Conservation (phyloP, 139 green algal genomes). For the Prasinococcaceae sp. region DNA sequence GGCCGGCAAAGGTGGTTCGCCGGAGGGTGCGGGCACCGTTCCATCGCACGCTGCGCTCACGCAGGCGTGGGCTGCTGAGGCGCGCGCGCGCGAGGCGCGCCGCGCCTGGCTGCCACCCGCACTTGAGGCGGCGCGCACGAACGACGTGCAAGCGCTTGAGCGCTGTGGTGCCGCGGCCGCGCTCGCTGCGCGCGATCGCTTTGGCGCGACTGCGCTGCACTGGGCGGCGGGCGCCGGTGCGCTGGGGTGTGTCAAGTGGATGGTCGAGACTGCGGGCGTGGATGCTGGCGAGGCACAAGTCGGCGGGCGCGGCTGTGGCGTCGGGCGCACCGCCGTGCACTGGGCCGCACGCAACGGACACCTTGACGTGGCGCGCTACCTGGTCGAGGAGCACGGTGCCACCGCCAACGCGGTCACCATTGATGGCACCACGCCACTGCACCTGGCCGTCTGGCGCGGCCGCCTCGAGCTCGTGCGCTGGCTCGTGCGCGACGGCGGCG, state of each 20-base stretch:
- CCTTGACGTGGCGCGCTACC: background rate
- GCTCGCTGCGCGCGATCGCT: slow-evolving; percentile 5
- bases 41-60: too few species aligned
- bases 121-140: slow-evolving; percentile 6
- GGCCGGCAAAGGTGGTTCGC: too few species aligned
- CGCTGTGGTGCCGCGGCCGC: background rate
- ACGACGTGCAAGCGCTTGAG: slow-evolving; percentile 6
- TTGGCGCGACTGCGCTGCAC: slow-evolving; percentile 15
- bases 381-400: background rate
- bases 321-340: slow-evolving; percentile 19
- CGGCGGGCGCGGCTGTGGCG: too few species aligned
- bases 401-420: background rate
- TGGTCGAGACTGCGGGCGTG: slow-evolving; percentile 11
- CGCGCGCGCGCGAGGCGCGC: too few species aligned
- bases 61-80: too few species aligned
- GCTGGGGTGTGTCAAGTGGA: slow-evolving; percentile 6
- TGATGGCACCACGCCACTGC: slow-evolving; percentile 4
- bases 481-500: background rate
- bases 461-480: slow-evolving; percentile 8
- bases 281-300: background rate
- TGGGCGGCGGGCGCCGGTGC: slow-evolving; percentile 15
- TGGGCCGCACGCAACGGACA: slow-evolving; percentile 17
- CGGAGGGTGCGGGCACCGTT: too few species aligned
- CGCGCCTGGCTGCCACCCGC: background rate
- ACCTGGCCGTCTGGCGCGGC: slow-evolving; percentile 10